phyloP scores from a whole-genome alignment of 768 basidiomycete genomes.

The Russula brevipes region DNA sequence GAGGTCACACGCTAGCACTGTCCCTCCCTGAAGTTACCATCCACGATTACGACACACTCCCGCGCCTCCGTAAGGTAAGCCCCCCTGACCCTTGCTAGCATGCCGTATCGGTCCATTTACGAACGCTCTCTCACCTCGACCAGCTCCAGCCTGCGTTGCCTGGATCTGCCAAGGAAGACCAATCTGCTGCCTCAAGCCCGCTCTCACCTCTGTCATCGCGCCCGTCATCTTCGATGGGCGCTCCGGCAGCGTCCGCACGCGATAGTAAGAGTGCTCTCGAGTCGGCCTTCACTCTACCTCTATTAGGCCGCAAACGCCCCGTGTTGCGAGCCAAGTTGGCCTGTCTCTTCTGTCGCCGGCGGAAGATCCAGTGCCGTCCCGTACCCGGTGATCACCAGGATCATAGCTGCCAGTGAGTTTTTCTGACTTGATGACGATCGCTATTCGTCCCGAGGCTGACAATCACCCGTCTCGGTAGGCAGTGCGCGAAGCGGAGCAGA shows the following conservation, averaged over 20 bases:
- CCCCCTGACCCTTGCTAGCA: background rate
- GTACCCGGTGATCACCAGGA: slow-evolving; percentile 4
- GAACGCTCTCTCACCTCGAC: background rate
- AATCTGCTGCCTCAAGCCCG: slow-evolving; percentile 16
- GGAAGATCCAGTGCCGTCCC: slow-evolving; percentile 23
- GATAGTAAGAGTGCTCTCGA: background rate
- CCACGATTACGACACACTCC: slow-evolving; percentile 19
- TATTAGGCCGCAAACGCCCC: slow-evolving; percentile 21
- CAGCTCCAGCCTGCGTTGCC: slow-evolving; percentile 15
- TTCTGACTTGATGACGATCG: background rate
- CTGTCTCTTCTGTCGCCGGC: slow-evolving; percentile 22
- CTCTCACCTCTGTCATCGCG: slow-evolving; percentile 18
- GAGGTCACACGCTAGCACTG: slow-evolving; percentile 15
- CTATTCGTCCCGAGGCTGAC: background rate
- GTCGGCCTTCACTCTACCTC: slow-evolving; percentile 17
- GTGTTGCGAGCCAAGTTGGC: slow-evolving; percentile 20
- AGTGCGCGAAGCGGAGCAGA: slow-evolving; percentile 18
- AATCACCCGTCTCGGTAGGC: background rate
- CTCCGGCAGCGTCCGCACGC: background rate
- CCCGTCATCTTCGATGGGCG: slow-evolving; percentile 19
- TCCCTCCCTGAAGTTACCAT: background rate
- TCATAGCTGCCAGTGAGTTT: slow-evolving; percentile 15
- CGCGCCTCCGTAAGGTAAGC: slow-evolving; percentile 21
- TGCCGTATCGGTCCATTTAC: slow-evolving; percentile 7
- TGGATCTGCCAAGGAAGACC: slow-evolving; percentile 10